phyloP scores from a whole-genome alignment of 345 rosid genomes.

The Jatropha curcas region DNA sequence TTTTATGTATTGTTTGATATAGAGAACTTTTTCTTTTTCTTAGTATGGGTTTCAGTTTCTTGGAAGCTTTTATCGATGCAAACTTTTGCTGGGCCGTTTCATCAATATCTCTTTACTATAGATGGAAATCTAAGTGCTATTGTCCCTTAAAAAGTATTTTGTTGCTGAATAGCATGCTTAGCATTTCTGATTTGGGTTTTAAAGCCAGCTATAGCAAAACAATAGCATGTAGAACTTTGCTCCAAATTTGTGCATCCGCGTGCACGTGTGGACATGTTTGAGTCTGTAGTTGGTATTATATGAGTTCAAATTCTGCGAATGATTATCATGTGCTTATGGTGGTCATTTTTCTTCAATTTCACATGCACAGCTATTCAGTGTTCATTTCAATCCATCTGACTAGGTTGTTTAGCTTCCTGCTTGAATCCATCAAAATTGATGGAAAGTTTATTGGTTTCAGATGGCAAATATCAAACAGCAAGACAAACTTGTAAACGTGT shows the following conservation, averaged over 20 bases:
- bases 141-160: neutral
- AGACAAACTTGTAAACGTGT: neutral
- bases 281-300: neutral
- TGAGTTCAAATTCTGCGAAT: neutral
- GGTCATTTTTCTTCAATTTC: neutral
- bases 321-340: neutral
- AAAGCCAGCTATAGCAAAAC: neutral
- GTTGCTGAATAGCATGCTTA: neutral
- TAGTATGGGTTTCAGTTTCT: neutral
- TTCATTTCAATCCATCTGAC: neutral
- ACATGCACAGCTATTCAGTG: neutral
- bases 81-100: neutral
- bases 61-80: neutral
- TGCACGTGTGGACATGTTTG: neutral
- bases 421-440: neutral
- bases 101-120: neutral
- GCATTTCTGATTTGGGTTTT: neutral
- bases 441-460: neutral
- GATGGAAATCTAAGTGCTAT: no score
- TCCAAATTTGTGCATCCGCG: neutral
- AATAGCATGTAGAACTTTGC: neutral
- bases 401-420: neutral
- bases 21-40: neutral
- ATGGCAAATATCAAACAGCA: neutral
- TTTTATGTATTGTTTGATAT: conserved; percentile 1